Conservation (phyloP, 2,329 filamentous ascomycete species). For the Hymenotorrendiella dingleyae region DNA sequence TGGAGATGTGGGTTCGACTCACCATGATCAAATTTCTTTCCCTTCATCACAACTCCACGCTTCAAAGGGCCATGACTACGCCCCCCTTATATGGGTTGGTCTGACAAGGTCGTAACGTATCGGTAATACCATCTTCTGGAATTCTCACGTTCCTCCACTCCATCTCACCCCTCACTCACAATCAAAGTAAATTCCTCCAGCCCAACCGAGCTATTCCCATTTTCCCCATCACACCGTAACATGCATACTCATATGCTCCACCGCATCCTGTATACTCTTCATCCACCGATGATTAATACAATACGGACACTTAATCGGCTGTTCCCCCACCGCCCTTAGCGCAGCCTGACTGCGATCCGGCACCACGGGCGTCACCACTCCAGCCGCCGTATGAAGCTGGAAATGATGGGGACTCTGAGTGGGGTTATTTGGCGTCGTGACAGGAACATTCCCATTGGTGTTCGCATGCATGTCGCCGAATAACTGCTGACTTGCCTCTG, state of each 20-base stretch:
- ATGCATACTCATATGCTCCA: slow-evolving; percentile 32
- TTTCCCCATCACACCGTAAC: slow-evolving; percentile 25
- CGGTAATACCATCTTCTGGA: no score
- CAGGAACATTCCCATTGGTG: slow-evolving; percentile 7
- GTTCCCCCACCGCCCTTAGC: slow-evolving; percentile 22
- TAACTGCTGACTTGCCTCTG: slow-evolving; percentile 16
- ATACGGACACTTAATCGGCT: slow-evolving; percentile 28
- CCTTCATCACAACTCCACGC: no score
- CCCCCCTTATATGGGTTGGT: no score
- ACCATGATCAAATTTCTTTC: no score
- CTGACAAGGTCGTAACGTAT: no score
- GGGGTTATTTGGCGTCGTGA: slow-evolving; percentile 3
- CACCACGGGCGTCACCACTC: slow-evolving; percentile 24
- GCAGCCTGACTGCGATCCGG: slow-evolving; percentile 17
- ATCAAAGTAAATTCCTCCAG: no score
- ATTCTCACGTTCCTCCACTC: no score
- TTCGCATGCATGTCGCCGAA: slow-evolving; percentile 16
- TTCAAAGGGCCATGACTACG: no score
- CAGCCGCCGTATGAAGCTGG: slow-evolving; percentile 23
- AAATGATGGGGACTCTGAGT: slow-evolving; percentile 18
- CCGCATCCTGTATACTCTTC: slow-evolving; percentile 29
- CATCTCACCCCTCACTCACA: no score
- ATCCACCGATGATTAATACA: slow-evolving; percentile 30
- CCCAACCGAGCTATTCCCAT: no score
- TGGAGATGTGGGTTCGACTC: no score